Conservation (phyloP, 2,329 filamentous ascomycete genomes). For the Phoma sp. region DNA sequence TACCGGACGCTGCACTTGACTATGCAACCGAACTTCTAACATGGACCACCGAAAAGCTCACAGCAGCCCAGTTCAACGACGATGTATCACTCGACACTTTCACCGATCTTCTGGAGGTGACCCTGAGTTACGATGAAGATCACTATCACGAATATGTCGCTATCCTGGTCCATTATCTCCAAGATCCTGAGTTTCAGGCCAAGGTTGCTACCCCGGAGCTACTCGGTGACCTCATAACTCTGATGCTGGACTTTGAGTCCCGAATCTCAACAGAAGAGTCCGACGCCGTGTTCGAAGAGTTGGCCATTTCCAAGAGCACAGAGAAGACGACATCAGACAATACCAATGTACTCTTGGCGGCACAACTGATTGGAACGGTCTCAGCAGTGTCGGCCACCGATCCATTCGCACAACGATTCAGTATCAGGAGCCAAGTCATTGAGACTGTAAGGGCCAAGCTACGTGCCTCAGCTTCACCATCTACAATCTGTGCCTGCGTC, state of each 20-base stretch:
- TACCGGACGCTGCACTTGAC: conserved; percentile 42
- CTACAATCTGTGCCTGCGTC: conserved; percentile 44
- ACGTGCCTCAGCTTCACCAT: conserved; percentile 29
- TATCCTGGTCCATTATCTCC: conserved; percentile 44
- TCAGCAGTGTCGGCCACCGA: conserved; percentile 45
- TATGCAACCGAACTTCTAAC: conserved; percentile 45
- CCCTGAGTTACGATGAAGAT: conserved; percentile 43
- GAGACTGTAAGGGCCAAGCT: conserved; percentile 37
- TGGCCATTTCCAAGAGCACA: conserved; percentile 34
- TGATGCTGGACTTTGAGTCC: conserved; percentile 42
- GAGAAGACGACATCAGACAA: conserved; percentile 30
- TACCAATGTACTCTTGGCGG: conserved; percentile 34
- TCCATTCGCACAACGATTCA: conserved; percentile 38
- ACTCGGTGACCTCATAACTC: conserved; percentile 35
- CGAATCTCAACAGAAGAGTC: conserved; percentile 36
- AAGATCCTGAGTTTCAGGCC: conserved; percentile 44
- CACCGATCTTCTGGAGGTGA: conserved; percentile 33
- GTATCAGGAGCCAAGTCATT: conserved; percentile 34
- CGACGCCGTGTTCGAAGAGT: conserved; percentile 36
- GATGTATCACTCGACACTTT: conserved; percentile 38
- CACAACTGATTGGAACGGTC: conserved; percentile 41
- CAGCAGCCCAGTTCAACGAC: conserved; percentile 42
- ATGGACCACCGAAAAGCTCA: conserved; percentile 46
- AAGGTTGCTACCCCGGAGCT: conserved; percentile 39
- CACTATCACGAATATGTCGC: conserved; percentile 43